These are phyloP conservation scores for Wickerhamomyces subpelliculosus DNA, from an alignment of 805 yeast genomes.

Conservation along the genomic window DNA sequence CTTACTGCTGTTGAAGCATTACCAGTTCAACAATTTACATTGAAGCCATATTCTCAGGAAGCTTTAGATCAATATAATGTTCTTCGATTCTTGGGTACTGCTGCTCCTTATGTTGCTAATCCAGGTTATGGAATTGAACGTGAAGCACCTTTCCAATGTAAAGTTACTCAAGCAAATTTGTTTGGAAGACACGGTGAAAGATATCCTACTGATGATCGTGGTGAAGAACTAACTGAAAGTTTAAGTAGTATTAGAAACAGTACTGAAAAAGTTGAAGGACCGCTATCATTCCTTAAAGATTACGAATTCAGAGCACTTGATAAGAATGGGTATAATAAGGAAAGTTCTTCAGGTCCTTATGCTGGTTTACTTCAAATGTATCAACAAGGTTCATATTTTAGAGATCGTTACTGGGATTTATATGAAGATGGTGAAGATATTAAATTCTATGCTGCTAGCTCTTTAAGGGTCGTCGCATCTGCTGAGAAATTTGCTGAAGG, in stretches of 20 bases:
- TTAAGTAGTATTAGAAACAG: constrained; percentile 32
- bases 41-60: constrained; percentile 22
- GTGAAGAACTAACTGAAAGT: constrained; percentile 9
- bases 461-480: constrained; percentile 48
- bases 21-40: not conserved
- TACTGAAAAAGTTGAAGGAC: constrained; percentile 9
- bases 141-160: constrained; percentile 43
- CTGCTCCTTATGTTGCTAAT: constrained; percentile 45
- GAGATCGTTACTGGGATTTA: constrained; percentile 42
- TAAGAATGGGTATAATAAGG: constrained; percentile 39
- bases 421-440: constrained; percentile 29
- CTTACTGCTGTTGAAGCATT: not conserved
- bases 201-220: constrained; percentile 30
- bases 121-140: constrained; percentile 47
- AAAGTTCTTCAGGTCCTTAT: constrained; percentile 43
- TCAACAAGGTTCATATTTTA: constrained; percentile 41
- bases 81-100: constrained; percentile 41
- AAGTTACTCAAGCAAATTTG: constrained; percentile 47
- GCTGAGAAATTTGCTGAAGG: constrained; percentile 54
- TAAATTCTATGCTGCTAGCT: constrained; percentile 49
- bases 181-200: constrained; percentile 55
- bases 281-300: constrained; percentile 23
- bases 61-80: constrained; percentile 39
- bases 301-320: constrained; percentile 39
- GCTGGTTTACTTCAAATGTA: constrained; percentile 45